Evolutionary conservation across 352 stramenopile species (phyloP), one percentile per base, ranked within the genome.

Genomic region (Peronospora tabacina): DNA sequence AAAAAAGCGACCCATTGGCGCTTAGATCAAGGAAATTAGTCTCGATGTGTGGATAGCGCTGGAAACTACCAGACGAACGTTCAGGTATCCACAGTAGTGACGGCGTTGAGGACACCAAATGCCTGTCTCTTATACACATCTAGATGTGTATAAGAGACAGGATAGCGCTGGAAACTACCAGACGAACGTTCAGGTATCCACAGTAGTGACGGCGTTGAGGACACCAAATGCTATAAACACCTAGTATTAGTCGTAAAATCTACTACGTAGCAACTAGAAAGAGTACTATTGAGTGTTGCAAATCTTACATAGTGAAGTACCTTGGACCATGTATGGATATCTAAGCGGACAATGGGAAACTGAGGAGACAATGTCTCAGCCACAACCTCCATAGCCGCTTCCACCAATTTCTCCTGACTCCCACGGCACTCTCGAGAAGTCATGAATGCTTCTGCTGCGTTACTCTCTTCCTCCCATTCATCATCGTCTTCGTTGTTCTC

Each of bases 11-110:
- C 12, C 52, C 39, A 43, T 60, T 61, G 32, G 26, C 33, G 0
- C 61, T 61, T 29, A 86, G 61, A 28, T 82, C 63, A n/a, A 86
- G 49, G 15, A 75, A 80, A 43, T 86, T 86, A 44, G 63, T 78
- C 29, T 77, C 62, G 4, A 61, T 45, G 37, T 80, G 68, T 12
- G 72, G 63, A 39, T 66, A 82, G 12, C 75, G 75, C 61, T 86
- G 75, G 62, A 86, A 83, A 11, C 48, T 42, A 2, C 52, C 55
- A 2, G 65, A 64, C 1, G 65, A 45, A 11, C 75, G 65, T 37
- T 68, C 66, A 17, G 72, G 63, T 2, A 86, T 47, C 68, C 70
- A 86, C 49, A 84, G 49, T 20, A 86, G 53, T 46, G 72, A 78
- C 19, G 75, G 72, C 13, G 55, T 68, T 35, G 60, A 47, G 11